Base-by-base conservation (phyloP, 768 basidiomycete species). In the Rhodotorula kratochvilovae region DNA sequence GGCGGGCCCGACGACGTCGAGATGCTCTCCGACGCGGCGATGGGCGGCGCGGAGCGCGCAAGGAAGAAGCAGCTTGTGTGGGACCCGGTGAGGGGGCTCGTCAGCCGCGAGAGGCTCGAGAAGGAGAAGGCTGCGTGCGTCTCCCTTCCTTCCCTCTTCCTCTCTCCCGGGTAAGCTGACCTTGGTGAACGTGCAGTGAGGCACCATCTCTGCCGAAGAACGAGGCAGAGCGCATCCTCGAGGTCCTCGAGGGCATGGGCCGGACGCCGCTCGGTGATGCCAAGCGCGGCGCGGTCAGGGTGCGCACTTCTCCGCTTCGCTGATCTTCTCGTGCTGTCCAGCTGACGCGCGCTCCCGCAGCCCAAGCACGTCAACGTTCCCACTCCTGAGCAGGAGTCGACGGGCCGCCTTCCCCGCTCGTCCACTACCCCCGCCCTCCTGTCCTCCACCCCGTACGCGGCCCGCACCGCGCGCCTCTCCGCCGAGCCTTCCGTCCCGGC, bases 191-290 rank as follows among this genome's bases (percentile, higher is more conserved):
- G 13, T 12, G 25, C 63, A 74, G 73, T 39, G 63, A 65, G 17
- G 69, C 73, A 0, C 63, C 60, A 11, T 63, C 73, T 0, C 27
- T 74, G 19, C 73, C 73, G 15, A 74, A 74, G 59, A 74, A 74
- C 60, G 69, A 74, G 56, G 73, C 73, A 10, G 73, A 74, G 39
- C 66, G 73, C 17, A 74, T 74, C n/a, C 64, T 74, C n/a, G 69
- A 74, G 53, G 73, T 74, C 2, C 69, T 74, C 50, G 73, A 74
- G 42, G 73, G 73, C 16, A 71, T 74, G 73, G 73, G 73, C 12
- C 45, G 73, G 10, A 74, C 73, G 12, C 73, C 73, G 2, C 8
- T 71, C 6, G 69, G 73, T 17, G 73, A 74, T 21, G 73, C 73
- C 2, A 70, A 74, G 55, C 58, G 73, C 1, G 73, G 63, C 11